Evolutionary conservation across 2,329 filamentous ascomycete genomes (phyloP).

Genomic region (Colletotrichum limetticola): DNA sequence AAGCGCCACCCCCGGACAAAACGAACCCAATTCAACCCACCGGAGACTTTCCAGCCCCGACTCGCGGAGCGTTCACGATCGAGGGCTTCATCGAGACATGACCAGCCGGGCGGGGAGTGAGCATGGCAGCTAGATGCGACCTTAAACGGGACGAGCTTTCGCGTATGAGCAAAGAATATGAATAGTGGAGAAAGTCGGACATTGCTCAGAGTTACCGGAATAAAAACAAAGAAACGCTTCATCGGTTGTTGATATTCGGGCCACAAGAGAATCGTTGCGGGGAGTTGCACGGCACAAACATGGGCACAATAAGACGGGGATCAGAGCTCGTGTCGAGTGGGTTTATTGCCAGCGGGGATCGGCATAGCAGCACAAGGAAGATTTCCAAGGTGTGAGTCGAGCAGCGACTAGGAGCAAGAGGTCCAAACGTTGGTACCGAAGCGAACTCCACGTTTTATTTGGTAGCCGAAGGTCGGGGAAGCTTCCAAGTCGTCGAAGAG

Average conservation of each 20-base stretch:
- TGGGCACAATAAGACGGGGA: neutral
- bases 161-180: neutral
- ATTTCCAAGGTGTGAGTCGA: neutral
- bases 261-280: neutral
- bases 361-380: neutral
- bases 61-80: neutral
- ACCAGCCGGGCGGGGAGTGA: neutral
- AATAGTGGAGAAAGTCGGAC: neutral
- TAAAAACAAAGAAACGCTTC: neutral
- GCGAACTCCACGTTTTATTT: neutral
- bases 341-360: slow-evolving; percentile 1
- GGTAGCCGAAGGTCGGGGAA: neutral
- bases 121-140: neutral
- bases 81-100: neutral
- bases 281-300: neutral
- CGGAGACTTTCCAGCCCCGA: neutral
- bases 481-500: neutral
- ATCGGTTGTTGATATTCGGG: neutral
- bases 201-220: neutral
- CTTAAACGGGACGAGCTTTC: neutral
- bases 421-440: neutral
- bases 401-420: neutral
- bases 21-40: neutral
- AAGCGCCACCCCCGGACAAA: neutral
- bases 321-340: slow-evolving; percentile 22